phyloP scores from a whole-genome alignment of 2,329 filamentous ascomycete genomes.

The Teratosphaeria pseudoeucalypti region DNA sequence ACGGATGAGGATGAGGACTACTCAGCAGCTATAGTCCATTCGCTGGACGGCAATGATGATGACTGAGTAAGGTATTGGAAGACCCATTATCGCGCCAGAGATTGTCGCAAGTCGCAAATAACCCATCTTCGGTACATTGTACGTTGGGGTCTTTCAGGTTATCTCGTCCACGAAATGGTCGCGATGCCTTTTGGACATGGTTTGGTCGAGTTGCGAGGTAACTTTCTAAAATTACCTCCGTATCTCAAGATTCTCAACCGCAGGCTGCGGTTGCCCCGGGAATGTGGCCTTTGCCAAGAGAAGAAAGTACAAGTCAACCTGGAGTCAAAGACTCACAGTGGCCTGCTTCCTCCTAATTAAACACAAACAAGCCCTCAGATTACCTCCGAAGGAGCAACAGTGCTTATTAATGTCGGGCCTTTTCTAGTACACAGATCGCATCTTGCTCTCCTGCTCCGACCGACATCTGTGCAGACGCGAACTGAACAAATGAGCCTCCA shows the following conservation, averaged over 20 bases:
- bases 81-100: too few relatives aligned
- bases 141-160: too few relatives aligned
- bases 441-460: background rate
- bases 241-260: background rate
- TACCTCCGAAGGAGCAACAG: background rate
- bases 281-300: background rate
- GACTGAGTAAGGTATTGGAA: too few relatives aligned
- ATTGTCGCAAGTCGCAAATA: too few relatives aligned
- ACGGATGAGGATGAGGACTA: too few relatives aligned
- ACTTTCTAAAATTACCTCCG: too few relatives aligned
- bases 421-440: background rate
- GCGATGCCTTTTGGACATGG: too few relatives aligned
- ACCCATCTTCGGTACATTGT: too few relatives aligned
- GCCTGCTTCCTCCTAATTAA: background rate
- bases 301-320: background rate
- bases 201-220: too few relatives aligned
- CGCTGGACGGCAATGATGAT: too few relatives aligned
- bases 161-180: too few relatives aligned
- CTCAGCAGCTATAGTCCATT: too few relatives aligned
- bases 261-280: background rate
- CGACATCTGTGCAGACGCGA: background rate
- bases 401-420: background rate
- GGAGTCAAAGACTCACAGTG: background rate
- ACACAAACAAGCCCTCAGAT: background rate
- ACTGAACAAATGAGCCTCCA: background rate